Evolutionary conservation across 352 stramenopile species (phyloP).

Genomic region (Pythium brachiatum): DNA sequence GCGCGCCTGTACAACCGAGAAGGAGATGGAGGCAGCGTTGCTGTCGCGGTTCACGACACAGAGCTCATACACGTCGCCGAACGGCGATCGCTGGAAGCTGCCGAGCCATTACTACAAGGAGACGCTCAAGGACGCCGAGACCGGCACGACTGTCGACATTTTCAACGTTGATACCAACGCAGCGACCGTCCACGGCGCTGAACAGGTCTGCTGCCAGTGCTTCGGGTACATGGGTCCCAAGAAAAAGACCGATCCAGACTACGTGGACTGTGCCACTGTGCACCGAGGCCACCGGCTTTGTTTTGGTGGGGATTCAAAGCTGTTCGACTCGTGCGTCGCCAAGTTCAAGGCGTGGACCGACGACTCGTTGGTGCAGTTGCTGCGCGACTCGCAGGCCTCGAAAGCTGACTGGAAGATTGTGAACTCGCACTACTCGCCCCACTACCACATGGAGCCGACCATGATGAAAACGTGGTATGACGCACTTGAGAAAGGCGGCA

Average conservation of each 20-base stretch:
- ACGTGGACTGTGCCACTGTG: slow-evolving; percentile 46
- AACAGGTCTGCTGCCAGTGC: slow-evolving; percentile 83
- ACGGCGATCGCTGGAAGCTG: slow-evolving; percentile 69
- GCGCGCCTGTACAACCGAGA: slow-evolving; percentile 38
- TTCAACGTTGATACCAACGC: slow-evolving; percentile 74
- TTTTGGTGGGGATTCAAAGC: slow-evolving; percentile 46
- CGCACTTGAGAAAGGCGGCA: slow-evolving; percentile 40
- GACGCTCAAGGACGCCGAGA: slow-evolving; percentile 39
- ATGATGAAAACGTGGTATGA: slow-evolving; percentile 65
- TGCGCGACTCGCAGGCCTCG: slow-evolving; percentile 45
- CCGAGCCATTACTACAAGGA: slow-evolving; percentile 73
- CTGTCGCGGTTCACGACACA: slow-evolving; percentile 61
- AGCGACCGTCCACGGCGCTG: slow-evolving; percentile 56
- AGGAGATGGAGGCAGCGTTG: slow-evolving; percentile 48
- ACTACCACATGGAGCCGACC: slow-evolving; percentile 61
- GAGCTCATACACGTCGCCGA: slow-evolving; percentile 62
- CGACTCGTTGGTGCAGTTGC: slow-evolving; percentile 64
- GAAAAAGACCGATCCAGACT: slow-evolving; percentile 19
- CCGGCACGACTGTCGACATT: slow-evolving; percentile 59
- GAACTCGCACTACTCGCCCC: slow-evolving; percentile 81
- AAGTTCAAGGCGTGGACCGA: slow-evolving; percentile 67
- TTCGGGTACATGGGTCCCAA: slow-evolving; percentile 57
- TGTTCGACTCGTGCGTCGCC: slow-evolving; percentile 60
- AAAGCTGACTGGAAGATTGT: slow-evolving; percentile 84
- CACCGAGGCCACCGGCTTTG: slow-evolving; percentile 49